Evolutionary conservation across 805 yeast genomes (phyloP).

Genomic region (Nakazawaea wickerhamii): DNA sequence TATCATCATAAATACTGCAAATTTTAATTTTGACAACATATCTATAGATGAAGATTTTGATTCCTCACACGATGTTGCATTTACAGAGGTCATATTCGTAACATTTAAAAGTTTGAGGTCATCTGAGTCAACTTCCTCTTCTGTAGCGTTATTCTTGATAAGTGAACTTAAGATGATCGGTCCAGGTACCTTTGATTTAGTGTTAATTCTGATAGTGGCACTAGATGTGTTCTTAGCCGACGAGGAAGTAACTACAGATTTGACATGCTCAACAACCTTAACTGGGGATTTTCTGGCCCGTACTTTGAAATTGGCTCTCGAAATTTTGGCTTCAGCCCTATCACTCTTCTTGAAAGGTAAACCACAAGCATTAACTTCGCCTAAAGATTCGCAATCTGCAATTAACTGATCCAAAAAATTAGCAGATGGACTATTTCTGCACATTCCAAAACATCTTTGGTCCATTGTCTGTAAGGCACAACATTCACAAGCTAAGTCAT

Average conservation of each 20-base stretch:
- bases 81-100: neutral
- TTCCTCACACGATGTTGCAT: conserved; percentile 2
- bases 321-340: conserved; percentile 23
- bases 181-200: conserved; percentile 6
- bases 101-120: neutral
- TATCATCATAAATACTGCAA: neutral
- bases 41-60: neutral
- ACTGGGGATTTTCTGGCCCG: neutral
- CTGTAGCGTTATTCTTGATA: conserved; percentile 9
- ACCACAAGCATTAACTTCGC: conserved; percentile 46
- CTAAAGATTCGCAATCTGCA: conserved; percentile 40
- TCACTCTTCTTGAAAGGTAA: conserved; percentile 44
- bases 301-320: conserved; percentile 18
- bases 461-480: conserved; percentile 48
- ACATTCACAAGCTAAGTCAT: conserved; percentile 52
- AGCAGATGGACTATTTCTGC: conserved; percentile 42
- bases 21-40: neutral
- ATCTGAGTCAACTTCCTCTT: neutral
- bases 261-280: conserved; percentile 8
- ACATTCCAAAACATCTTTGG: conserved; percentile 39
- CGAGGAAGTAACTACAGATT: conserved; percentile 6
- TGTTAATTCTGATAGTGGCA: neutral
- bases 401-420: conserved; percentile 40
- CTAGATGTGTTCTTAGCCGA: neutral
- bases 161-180: conserved; percentile 10